Evolutionary conservation across 805 yeast genomes (phyloP), one percentile per base, ranked within the genome.

Genomic region (Kazachstania viticola): DNA sequence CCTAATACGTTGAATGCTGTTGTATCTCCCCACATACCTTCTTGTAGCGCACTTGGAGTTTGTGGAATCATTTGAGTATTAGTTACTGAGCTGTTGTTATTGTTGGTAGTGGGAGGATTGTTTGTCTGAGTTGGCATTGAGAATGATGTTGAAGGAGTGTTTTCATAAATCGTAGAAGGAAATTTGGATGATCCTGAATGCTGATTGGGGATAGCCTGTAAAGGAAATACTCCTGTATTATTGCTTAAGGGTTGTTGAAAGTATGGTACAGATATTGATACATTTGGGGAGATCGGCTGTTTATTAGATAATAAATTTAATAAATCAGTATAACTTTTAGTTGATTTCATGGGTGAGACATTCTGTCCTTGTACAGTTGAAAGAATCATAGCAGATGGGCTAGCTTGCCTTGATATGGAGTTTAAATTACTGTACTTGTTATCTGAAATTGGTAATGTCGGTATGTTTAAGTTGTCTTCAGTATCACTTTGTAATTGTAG

Each of bases 321-420:
- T 21, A 49, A 30, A 28, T 49, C 52, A 4, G 45, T 32, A 30
- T 47, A 44, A 28, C 51, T 49, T 13, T 37, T 32, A 2, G 41
- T n/a, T n/a, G n/a, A n/a, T n/a, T n/a, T n/a, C n/a, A n/a, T n/a
- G n/a, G n/a, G n/a, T n/a, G 21, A 19, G 21, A 19, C 9, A 19
- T 11, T 11, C 11, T 19, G 21, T 8, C 21, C 21, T 19, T 7
- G 9, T 19, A 19, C 21, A 19, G 21, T 8, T 19, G n/a, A n/a
- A n/a, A n/a, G n/a, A n/a, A n/a, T n/a, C n/a, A n/a, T n/a, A n/a
- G n/a, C n/a, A n/a, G n/a, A n/a, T n/a, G n/a, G n/a, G n/a, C n/a
- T n/a, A n/a, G n/a, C n/a, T n/a, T n/a, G n/a, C n/a, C n/a, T n/a
- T n/a, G n/a, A n/a, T n/a, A n/a, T n/a, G n/a, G n/a, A n/a, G n/a